These are phyloP conservation scores for Colletotrichum costaricense DNA, from an alignment of 2,329 filamentous ascomycete genomes.

Conservation along the genomic window DNA sequence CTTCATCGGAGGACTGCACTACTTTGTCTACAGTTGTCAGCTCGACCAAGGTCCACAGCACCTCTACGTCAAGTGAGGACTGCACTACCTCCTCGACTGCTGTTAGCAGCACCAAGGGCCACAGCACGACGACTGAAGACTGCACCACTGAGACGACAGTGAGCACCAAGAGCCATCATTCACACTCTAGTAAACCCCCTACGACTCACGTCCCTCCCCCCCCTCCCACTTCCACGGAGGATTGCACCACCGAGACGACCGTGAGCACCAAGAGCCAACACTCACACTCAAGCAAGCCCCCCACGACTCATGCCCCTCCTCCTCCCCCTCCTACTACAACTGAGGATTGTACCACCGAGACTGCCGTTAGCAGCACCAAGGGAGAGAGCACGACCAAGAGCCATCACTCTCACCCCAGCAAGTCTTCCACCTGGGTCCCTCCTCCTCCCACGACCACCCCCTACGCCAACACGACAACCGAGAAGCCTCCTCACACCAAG, in stretches of 20 bases:
- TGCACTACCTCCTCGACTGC: not conserved
- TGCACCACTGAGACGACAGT: not conserved
- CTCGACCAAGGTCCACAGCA: not conserved
- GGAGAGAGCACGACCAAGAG: not conserved
- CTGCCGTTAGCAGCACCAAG: not conserved
- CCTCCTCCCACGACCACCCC: constrained; percentile 3
- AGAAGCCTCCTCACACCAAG: constrained; percentile 10
- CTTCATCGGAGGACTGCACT: not conserved
- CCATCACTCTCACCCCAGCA: not conserved
- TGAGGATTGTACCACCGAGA: not conserved
- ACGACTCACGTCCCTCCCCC: constrained; percentile 25
- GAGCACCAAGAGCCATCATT: not conserved
- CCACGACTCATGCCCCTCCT: not conserved
- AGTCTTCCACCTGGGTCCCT: constrained; percentile 26
- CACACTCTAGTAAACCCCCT: not conserved
- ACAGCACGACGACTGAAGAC: not conserved
- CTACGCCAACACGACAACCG: constrained; percentile 3
- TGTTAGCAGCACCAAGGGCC: not conserved
- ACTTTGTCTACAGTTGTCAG: not conserved
- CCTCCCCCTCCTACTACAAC: not conserved
- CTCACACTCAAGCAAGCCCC: not conserved
- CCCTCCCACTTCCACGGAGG: not conserved
- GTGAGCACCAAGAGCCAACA: not conserved
- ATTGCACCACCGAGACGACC: not conserved
- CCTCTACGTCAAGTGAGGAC: not conserved